Evolutionary conservation across 1,284 basidiomycete genomes (phyloP).

Genomic region (Cerrena zonata): DNA sequence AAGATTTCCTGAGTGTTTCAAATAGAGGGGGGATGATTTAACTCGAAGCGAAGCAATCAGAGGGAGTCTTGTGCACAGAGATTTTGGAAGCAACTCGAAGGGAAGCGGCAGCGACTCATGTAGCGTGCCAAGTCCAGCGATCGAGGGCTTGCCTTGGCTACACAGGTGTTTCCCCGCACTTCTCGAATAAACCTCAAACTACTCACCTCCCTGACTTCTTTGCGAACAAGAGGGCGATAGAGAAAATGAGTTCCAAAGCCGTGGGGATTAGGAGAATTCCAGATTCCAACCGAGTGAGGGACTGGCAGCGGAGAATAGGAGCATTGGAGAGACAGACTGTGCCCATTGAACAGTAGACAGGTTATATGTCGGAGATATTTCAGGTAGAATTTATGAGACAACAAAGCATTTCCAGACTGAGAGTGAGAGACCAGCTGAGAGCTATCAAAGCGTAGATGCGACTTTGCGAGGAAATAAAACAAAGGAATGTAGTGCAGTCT

Average conservation of each 20-base stretch:
- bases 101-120: too few relatives aligned
- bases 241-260: constrained; percentile 55
- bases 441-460: constrained; percentile 2
- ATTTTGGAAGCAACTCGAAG: too few relatives aligned
- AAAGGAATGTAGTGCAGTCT: constrained; percentile 35
- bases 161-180: too few relatives aligned
- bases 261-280: constrained; percentile 55
- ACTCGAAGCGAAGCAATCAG: too few relatives aligned
- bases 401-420: constrained; percentile 20
- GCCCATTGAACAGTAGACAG: constrained; percentile 29
- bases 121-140: too few relatives aligned
- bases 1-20: too few relatives aligned
- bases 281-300: constrained; percentile 44
- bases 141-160: too few relatives aligned
- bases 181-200: too few relatives aligned
- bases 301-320: constrained; percentile 63
- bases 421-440: constrained; percentile 14
- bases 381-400: constrained; percentile 11
- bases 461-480: constrained; percentile 9
- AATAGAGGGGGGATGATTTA: too few relatives aligned
- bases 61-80: too few relatives aligned
- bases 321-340: constrained; percentile 64
- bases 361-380: constrained; percentile 7
- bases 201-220: constrained; percentile 53
- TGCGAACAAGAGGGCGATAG: constrained; percentile 45